phyloP scores from a whole-genome alignment of 2,329 filamentous ascomycete species.

The Colletotrichum sp. region DNA sequence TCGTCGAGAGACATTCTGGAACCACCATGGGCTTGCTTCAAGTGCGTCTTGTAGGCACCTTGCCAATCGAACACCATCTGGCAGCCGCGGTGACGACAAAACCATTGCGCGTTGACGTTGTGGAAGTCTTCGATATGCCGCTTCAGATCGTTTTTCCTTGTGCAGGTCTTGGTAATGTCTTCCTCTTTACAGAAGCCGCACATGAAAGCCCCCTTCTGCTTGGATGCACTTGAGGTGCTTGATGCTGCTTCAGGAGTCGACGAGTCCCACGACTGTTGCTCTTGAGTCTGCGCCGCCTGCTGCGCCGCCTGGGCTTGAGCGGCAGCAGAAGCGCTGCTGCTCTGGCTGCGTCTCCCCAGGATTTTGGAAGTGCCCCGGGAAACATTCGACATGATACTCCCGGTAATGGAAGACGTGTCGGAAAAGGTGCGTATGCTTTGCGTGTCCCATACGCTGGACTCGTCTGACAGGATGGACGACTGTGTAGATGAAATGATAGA shows the following conservation, averaged over 20 bases:
- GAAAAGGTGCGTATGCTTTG: conserved; percentile 41
- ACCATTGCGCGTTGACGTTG: conserved; percentile 51
- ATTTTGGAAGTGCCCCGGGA: conserved; percentile 40
- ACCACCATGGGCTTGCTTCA: conserved; percentile 49
- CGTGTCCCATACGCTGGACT: conserved; percentile 41
- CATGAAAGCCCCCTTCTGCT: conserved; percentile 43
- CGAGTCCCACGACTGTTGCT: conserved; percentile 12
- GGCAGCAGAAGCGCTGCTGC: conserved; percentile 15
- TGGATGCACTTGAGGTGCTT: conserved; percentile 29
- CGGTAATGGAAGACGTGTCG: conserved; percentile 43
- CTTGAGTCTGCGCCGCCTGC: conserved; percentile 3
- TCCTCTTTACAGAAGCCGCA: conserved; percentile 48
- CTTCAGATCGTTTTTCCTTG: conserved; percentile 53
- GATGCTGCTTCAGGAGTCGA: conserved; percentile 27
- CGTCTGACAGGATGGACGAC: conserved; percentile 39
- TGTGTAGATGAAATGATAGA: conserved; percentile 39
- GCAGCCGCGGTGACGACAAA: conserved; percentile 49
- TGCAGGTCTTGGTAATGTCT: conserved; percentile 46
- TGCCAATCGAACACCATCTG: conserved; percentile 53
- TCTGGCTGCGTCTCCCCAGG: conserved; percentile 29
- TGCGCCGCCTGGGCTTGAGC: conserved; percentile 16
- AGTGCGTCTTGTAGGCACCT: conserved; percentile 51
- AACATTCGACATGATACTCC: conserved; percentile 46
- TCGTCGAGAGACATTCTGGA: conserved; percentile 46
- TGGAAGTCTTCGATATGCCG: conserved; percentile 55